Evolutionary conservation across 1,139 yeast genomes (phyloP), one percentile per base, ranked within the genome.

Genomic region (Debaryomyces subglobosus): DNA sequence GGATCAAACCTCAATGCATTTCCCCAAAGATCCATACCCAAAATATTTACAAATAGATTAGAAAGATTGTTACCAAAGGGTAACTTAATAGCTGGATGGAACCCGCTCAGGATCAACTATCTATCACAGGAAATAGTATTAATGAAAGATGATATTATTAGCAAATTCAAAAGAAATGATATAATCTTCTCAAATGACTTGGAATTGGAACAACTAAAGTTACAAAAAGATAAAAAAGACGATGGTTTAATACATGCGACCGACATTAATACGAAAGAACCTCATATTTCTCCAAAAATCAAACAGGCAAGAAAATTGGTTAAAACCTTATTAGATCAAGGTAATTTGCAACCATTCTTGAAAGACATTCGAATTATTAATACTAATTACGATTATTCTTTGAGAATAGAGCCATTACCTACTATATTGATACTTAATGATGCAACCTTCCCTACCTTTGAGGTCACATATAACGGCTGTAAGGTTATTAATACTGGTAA

Each of bases 261-360:
- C 44, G 57, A 59, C 45, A 52, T 59, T 15, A 49, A 49, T 49
- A 54, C 58, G 21, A 52, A 60, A 47, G 59, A 59, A 46, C 58
- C 61, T n/a, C 67, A 62, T 46, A 53, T 69, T 36, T 55, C 68
- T 2, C 44, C 68, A 53, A 81, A 78, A 45, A 67, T 82, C 6
- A 73, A 74, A 27, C 94, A 88, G 63, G 86, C 96, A 0, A 76
- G 96, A 53, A 86, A 84, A 58, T 67, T 90, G 6, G 89, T 87
- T 18, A 86, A 88, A 57, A 89, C 97, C 0, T 53, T 94, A 2
- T 68, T 94, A 10, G 96, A 90, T 61, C 99, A 94, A 66, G 96
- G 96, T 1, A 87, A 84, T 60, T 64, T 94, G 45, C 87, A 95
- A 40, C 98, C 99, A 15, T 90, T 91, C 61, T 72, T 83, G 4